Evolutionary conservation across 352 stramenopile genomes (phyloP).

Genomic region (Albugo laibachii): DNA sequence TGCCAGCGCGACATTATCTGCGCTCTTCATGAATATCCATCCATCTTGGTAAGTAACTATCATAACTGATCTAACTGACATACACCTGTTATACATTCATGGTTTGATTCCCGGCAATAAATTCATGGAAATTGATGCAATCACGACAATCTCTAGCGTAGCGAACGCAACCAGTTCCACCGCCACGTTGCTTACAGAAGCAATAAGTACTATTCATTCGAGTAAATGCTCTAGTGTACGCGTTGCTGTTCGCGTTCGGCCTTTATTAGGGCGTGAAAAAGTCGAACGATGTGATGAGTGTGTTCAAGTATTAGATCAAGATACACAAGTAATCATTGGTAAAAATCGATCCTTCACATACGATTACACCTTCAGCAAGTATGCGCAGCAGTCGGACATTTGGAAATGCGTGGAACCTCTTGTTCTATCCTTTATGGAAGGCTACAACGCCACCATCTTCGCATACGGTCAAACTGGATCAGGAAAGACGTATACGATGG

Average conservation of each 20-base stretch:
- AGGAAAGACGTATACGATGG: conserved; percentile 81
- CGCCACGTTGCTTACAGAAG: too few species aligned
- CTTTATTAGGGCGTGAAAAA: conserved; percentile 75
- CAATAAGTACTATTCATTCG: too few species aligned
- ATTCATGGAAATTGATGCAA: too few species aligned
- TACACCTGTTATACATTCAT: too few species aligned
- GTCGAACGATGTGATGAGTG: conserved; percentile 78
- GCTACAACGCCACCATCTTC: conserved; percentile 82
- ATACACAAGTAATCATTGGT: conserved; percentile 71
- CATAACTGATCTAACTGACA: too few species aligned
- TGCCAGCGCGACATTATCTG: too few species aligned
- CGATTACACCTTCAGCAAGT: conserved; percentile 78
- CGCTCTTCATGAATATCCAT: too few species aligned
- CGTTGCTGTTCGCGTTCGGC: conserved; percentile 69
- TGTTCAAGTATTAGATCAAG: conserved; percentile 60
- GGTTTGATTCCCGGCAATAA: too few species aligned
- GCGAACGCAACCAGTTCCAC: too few species aligned
- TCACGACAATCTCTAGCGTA: too few species aligned
- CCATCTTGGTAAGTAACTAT: too few species aligned
- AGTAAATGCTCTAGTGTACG: conserved; percentile 19
- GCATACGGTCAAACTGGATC: conserved; percentile 76
- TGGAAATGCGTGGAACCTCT: conserved; percentile 69
- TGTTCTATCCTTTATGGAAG: conserved; percentile 62
- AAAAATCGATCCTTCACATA: conserved; percentile 82
- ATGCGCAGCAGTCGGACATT: conserved; percentile 70